phyloP scores from a whole-genome alignment of 495 filamentous ascomycete genomes.

The Podospora sp. region DNA sequence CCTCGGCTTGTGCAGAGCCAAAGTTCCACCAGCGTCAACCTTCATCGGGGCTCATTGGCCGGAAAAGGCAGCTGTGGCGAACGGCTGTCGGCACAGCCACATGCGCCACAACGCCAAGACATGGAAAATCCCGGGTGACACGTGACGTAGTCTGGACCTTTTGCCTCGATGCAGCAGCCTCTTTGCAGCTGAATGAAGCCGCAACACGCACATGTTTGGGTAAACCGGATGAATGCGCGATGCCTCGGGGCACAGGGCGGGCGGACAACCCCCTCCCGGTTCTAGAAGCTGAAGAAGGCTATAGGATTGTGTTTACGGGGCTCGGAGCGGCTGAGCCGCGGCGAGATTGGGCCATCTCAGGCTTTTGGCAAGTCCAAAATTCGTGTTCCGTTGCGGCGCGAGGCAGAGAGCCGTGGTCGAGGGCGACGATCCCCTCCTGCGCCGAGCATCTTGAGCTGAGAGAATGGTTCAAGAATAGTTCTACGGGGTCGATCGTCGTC shows the following conservation, averaged over 20 bases:
- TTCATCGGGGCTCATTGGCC: not conserved
- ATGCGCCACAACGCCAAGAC: not conserved
- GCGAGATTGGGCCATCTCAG: not conserved
- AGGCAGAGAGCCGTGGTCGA: not conserved
- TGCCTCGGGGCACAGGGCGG: not conserved
- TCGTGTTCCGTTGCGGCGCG: not conserved
- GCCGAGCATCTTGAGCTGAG: not conserved
- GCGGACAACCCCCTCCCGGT: not conserved
- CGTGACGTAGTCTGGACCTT: not conserved
- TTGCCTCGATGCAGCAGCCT: constrained; percentile 2
- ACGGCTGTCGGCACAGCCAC: not conserved
- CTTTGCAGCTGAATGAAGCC: not conserved
- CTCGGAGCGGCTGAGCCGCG: not conserved
- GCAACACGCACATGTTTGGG: constrained; percentile 15
- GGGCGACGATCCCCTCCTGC: constrained; percentile 1
- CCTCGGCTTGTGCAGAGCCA: not conserved
- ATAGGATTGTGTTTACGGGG: not conserved
- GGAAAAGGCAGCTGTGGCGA: not conserved
- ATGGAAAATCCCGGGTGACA: not conserved
- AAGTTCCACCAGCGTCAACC: not conserved
- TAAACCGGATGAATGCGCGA: constrained; percentile 9
- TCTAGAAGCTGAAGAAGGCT: constrained; percentile 9
- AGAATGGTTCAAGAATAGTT: not conserved
- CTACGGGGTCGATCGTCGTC: constrained; percentile 1
- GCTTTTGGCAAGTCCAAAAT: not conserved